Conservation (phyloP, 2,329 filamentous ascomycete species). For the Cytospora piceicola region DNA sequence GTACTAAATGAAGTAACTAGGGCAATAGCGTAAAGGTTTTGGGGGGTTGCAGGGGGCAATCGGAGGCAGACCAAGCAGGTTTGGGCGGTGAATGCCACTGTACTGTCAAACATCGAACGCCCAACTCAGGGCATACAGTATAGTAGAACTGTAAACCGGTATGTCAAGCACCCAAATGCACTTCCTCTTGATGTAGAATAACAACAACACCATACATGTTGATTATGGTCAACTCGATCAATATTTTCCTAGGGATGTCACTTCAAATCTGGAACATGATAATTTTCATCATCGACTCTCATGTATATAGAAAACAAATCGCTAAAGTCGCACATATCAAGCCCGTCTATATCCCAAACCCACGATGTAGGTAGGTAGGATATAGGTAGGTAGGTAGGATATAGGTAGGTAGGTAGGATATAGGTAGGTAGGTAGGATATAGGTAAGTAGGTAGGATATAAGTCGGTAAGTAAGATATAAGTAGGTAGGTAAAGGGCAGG, state of each 20-base stretch:
- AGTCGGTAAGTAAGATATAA: too few relatives aligned
- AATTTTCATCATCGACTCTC: background rate
- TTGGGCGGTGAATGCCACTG: background rate
- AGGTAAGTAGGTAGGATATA: too few relatives aligned
- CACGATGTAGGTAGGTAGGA: too few relatives aligned
- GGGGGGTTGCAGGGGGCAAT: background rate
- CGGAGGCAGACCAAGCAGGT: background rate
- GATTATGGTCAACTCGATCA: background rate
- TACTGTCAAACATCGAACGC: background rate
- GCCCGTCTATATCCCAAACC: background rate
- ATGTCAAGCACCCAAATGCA: too few relatives aligned
- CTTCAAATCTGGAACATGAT: background rate
- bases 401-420: too few relatives aligned
- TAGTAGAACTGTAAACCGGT: too few relatives aligned
- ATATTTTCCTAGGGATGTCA: background rate
- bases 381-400: too few relatives aligned
- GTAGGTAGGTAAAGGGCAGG: too few relatives aligned
- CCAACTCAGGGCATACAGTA: background rate
- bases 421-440: too few relatives aligned
- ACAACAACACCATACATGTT: background rate
- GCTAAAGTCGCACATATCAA: background rate
- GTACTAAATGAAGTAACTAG: background rate
- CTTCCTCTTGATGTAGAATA: background rate
- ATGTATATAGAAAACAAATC: background rate
- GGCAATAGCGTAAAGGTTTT: background rate